phyloP scores from a whole-genome alignment of 192 early-diverging fungal species.

The Globomyces pollinis-pini region DNA sequence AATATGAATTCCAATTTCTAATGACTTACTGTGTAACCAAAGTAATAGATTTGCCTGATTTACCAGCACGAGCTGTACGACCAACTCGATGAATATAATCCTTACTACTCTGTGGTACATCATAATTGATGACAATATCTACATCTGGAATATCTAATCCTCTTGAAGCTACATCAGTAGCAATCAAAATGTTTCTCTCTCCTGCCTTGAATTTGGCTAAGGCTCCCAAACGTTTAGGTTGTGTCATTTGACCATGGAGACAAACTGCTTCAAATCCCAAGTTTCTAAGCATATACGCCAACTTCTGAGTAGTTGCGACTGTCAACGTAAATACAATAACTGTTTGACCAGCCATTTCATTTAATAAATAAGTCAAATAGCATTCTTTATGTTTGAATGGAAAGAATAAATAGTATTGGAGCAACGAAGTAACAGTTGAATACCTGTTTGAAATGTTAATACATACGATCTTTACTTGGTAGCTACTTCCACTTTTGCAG shows the following conservation, averaged over 20 bases:
- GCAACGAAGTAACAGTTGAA: slow-evolving; percentile 84
- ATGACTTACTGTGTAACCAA: slow-evolving; percentile 61
- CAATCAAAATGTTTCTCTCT: slow-evolving; percentile 77
- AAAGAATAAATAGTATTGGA: slow-evolving; percentile 96
- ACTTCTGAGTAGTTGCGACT: slow-evolving; percentile 74
- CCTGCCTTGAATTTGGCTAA: slow-evolving; percentile 93
- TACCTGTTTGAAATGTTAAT: slow-evolving; percentile 52
- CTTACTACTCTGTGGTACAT: slow-evolving; percentile 83
- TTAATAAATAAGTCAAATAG: slow-evolving; percentile 87
- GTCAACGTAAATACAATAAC: slow-evolving; percentile 92
- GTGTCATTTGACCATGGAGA: slow-evolving; percentile 86
- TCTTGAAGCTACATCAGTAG: slow-evolving; percentile 89
- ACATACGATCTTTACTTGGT: slow-evolving; percentile 59
- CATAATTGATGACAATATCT: slow-evolving; percentile 94
- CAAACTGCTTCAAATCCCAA: slow-evolving; percentile 92
- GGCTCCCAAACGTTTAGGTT: slow-evolving; percentile 87
- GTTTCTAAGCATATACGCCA: slow-evolving; percentile 80
- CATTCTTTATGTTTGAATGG: slow-evolving; percentile 93
- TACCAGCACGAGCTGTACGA: slow-evolving; percentile 90
- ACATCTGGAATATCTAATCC: slow-evolving; percentile 93
- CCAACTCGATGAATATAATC: slow-evolving; percentile 98
- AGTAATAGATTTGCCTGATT: slow-evolving; percentile 76
- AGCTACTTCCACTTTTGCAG: slow-evolving; percentile 93
- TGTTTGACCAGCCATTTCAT: slow-evolving; percentile 82
- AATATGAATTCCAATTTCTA: no score